Conservation (phyloP, 768 basidiomycete species). For the Collybia sordida region DNA sequence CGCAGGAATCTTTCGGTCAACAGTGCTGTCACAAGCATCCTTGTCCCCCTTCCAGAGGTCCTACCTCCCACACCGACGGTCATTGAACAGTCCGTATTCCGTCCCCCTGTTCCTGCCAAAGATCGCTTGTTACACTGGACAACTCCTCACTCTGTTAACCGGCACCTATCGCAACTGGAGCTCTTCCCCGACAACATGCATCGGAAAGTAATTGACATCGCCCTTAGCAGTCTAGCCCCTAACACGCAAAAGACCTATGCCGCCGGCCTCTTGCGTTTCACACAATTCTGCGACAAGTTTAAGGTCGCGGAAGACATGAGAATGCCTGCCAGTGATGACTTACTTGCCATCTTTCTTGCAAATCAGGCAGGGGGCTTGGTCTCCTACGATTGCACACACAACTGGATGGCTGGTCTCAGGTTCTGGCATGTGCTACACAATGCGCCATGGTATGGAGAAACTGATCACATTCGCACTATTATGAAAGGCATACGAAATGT, state of each 20-base stretch:
- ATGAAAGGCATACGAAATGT: slow-evolving; percentile 10
- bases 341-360: neutral
- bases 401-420: too few species aligned
- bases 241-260: neutral
- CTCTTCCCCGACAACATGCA: neutral
- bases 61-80: neutral
- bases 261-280: neutral
- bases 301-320: neutral
- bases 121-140: neutral
- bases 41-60: too few species aligned
- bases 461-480: slow-evolving; percentile 12
- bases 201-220: neutral
- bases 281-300: neutral
- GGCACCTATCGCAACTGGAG: neutral
- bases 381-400: slow-evolving; percentile 24
- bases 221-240: slow-evolving; percentile 7
- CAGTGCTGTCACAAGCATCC: too few species aligned
- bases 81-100: slow-evolving; percentile 1
- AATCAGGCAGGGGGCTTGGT: neutral
- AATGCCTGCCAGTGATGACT: neutral
- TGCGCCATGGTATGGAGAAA: slow-evolving; percentile 27
- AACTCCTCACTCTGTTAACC: neutral
- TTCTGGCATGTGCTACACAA: slow-evolving; percentile 12
- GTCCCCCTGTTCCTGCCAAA: neutral
- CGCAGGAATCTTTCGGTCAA: too few species aligned